Base-by-base conservation (phyloP, 2,329 filamentous ascomycete species). In the Colletotrichum tanaceti region DNA sequence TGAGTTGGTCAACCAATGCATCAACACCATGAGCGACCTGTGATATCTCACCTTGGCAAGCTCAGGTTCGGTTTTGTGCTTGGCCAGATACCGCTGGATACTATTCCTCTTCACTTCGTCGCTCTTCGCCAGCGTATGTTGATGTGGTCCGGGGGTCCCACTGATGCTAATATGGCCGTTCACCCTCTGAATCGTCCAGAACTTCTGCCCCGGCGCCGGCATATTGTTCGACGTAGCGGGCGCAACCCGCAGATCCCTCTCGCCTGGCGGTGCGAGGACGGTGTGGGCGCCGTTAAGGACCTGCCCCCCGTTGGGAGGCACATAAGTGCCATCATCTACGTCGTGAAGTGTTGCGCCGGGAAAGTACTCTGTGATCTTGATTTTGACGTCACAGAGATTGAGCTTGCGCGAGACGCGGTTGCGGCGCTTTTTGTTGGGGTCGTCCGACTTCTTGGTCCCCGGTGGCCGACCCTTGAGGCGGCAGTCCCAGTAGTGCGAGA, bases 401-500 rank as follows among this genome's bases (percentile, higher is more conserved):
- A 91, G 85, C 77, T 92, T 89, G 49, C 92, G 85, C n/a, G 90
- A 90, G 43, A 86, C 89, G 32, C 92, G 89, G 79, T 93, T 94
- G 44, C 92, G 86, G 78, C 93, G 94, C 84, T 93, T 94, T 82
- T 93, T 94, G 76, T 89, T 90, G 0, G 92, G 92, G 73, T 94
- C 91, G 54, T 91, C 88, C 0, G 91, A 92, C 77, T 94, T 94
- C 68, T 91, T 90, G 4, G 92, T 94, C 38, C 92, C 92, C 0
- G 92, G 89, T 0, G 92, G 91, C 0, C 92, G 86, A 28, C 92
- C 92, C 79, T 94, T 94, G 75, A 94, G 86, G 41, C 92, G 87
- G 75, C 92, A 95, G 79, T 94, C 92, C 90, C 91, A 94, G 79
- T 94, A 95, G 78, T 94, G 91, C 1, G 91, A 93, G 63, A 93